Conservation (phyloP, 1,284 basidiomycete genomes). For the Bondarzewia mesenterica region DNA sequence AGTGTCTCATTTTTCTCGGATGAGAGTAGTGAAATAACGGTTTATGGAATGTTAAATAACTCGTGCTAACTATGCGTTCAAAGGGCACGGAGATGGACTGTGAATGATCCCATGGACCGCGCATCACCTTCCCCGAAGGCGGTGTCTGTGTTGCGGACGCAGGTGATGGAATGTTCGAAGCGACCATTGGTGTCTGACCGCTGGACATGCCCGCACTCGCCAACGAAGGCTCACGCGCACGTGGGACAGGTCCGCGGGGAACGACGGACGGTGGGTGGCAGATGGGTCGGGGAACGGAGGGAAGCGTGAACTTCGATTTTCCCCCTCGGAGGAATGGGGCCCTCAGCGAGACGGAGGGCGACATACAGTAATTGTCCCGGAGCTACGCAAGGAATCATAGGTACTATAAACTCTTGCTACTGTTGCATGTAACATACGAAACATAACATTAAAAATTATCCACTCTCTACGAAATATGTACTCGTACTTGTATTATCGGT, state of each 20-base stretch:
- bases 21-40: too few species aligned
- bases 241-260: conserved; percentile 19
- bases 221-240: conserved; percentile 1
- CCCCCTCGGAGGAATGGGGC: conserved; percentile 49
- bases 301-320: conserved; percentile 47
- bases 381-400: too few species aligned
- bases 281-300: conserved; percentile 44
- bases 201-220: not conserved
- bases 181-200: not conserved
- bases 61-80: too few species aligned
- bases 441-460: too few species aligned
- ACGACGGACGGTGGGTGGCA: conserved; percentile 30
- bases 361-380: too few species aligned
- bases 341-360: conserved; percentile 44
- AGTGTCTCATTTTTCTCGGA: too few species aligned
- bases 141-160: not conserved
- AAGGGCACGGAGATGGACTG: conserved; percentile 31
- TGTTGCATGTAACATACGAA: too few species aligned
- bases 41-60: too few species aligned
- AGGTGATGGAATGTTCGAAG: not conserved
- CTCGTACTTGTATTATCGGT: too few species aligned
- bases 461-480: too few species aligned
- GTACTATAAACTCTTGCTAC: too few species aligned
- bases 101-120: conserved; percentile 55
- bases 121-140: conserved; percentile 12